A percentile compares a stretch with the other conserved stretches of the same genome.
Conservation (phyloP, 345 rosid genomes). For the Hibiscus trionum region DNA sequence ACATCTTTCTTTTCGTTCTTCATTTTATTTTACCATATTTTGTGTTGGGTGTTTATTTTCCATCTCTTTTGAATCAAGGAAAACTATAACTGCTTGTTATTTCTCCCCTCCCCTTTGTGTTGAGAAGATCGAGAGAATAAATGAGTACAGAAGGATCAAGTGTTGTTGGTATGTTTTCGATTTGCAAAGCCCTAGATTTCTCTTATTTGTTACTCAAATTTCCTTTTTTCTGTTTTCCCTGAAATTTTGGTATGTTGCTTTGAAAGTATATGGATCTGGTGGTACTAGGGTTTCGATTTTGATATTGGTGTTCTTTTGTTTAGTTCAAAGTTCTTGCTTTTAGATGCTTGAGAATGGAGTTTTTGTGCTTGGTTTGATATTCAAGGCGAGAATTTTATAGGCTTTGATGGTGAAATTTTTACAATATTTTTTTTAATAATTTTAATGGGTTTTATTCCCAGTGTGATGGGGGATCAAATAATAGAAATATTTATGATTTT, state of each 20-base stretch:
- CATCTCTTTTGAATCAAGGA: background rate
- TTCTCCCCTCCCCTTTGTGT: background rate
- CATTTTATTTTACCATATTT: background rate
- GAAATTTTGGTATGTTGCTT: background rate
- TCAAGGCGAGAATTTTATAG: background rate
- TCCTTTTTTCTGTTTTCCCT: background rate
- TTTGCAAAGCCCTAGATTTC: slow-evolving; percentile 5
- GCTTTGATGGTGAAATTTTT: background rate
- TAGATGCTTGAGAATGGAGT: slow-evolving; percentile 1
- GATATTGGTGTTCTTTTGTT: background rate
- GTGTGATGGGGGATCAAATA: background rate
- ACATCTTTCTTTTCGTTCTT: background rate
- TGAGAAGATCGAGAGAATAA: slow-evolving; percentile 6
- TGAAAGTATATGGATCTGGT: slow-evolving; percentile 3
- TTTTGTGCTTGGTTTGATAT: background rate
- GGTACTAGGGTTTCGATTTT: slow-evolving; percentile 6
- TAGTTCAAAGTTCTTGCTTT: background rate
- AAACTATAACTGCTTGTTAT: background rate
- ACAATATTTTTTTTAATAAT: background rate
- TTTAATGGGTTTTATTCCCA: background rate
- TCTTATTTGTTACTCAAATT: background rate
- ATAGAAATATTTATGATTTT: background rate
- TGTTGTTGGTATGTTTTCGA: slow-evolving; percentile 35
- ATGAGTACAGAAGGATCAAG: slow-evolving; percentile 49
- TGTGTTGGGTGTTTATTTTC: background rate